These are phyloP conservation scores for Amorphotheca resinae DNA, from an alignment of 495 filamentous ascomycete species.

Conservation along the genomic window DNA sequence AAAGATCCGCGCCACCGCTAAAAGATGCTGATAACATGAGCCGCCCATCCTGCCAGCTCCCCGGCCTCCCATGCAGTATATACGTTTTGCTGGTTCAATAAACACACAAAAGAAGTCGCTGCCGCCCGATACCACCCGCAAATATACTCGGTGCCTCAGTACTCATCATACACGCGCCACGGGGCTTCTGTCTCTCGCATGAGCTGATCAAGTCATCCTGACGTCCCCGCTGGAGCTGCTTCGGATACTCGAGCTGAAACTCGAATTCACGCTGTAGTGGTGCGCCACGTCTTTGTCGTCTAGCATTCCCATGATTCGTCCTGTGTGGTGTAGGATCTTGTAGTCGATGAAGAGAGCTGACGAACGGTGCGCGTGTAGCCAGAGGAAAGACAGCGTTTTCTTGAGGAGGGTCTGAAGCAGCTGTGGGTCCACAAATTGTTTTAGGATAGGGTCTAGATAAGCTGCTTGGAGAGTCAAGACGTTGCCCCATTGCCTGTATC, in stretches of 20 bases:
- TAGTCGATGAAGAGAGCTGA: constrained; percentile 55
- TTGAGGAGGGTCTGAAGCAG: constrained; percentile 38
- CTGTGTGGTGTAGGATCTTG: constrained; percentile 48
- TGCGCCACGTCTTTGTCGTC: constrained; percentile 5
- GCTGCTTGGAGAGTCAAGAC: constrained; percentile 77
- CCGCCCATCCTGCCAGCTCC: constrained; percentile 4
- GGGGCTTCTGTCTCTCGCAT: no score
- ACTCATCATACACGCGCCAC: no score
- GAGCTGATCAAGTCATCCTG: constrained; percentile 7
- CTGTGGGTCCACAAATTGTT: constrained; percentile 39
- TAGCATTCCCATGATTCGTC: constrained; percentile 18
- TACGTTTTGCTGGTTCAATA: constrained; percentile 14
- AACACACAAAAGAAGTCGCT: constrained; percentile 6
- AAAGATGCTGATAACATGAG: constrained; percentile 14
- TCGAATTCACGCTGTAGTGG: constrained; percentile 12
- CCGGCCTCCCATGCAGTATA: constrained; percentile 15
- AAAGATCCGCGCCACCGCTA: constrained; percentile 16
- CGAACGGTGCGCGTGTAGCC: constrained; percentile 46
- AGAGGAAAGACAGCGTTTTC: constrained; percentile 61
- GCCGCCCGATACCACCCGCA: no score
- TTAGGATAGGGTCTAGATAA: constrained; percentile 46
- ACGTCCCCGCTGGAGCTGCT: constrained; percentile 21
- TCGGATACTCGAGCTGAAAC: constrained; percentile 32
- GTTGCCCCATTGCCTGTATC: constrained; percentile 84
- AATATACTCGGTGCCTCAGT: no score